A percentile compares a stretch with the other conserved stretches of the same genome.
phyloP scores from a whole-genome alignment of 2,329 filamentous ascomycete genomes.

The Fusarium setosum region DNA sequence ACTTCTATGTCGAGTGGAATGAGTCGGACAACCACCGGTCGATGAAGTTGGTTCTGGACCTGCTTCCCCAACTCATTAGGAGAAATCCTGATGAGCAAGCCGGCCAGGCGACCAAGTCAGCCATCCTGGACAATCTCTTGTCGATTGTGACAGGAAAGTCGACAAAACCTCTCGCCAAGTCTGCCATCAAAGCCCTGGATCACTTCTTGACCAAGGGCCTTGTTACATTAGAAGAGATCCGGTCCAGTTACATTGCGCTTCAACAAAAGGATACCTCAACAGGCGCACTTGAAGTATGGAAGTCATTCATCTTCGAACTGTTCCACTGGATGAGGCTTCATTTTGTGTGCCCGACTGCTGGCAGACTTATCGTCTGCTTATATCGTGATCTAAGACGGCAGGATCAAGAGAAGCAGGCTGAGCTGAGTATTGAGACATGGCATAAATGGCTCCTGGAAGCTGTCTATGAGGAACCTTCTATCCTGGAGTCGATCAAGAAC shows the following conservation, averaged over 20 bases:
- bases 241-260: constrained; percentile 55
- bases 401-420: constrained; percentile 35
- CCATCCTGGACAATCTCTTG: constrained; percentile 63
- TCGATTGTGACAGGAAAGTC: constrained; percentile 70
- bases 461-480: constrained; percentile 59
- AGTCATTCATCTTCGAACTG: constrained; percentile 59
- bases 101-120: constrained; percentile 53
- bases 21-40: constrained; percentile 73
- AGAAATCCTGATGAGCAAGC: constrained; percentile 59
- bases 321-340: constrained; percentile 68
- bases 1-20: constrained; percentile 75
- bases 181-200: constrained; percentile 74
- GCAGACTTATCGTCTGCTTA: constrained; percentile 69
- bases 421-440: constrained; percentile 58
- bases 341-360: constrained; percentile 69
- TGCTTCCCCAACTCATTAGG: constrained; percentile 62
- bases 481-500: constrained; percentile 72
- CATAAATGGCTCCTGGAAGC: constrained; percentile 66
- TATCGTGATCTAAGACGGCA: constrained; percentile 59
- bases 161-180: constrained; percentile 74
- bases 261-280: constrained; percentile 40
- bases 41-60: constrained; percentile 71
- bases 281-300: constrained; percentile 56
- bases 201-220: constrained; percentile 72
- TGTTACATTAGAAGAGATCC: constrained; percentile 60